These are phyloP conservation scores for Murraya koenigii DNA, from an alignment of 345 rosid genomes.

Conservation along the genomic window DNA sequence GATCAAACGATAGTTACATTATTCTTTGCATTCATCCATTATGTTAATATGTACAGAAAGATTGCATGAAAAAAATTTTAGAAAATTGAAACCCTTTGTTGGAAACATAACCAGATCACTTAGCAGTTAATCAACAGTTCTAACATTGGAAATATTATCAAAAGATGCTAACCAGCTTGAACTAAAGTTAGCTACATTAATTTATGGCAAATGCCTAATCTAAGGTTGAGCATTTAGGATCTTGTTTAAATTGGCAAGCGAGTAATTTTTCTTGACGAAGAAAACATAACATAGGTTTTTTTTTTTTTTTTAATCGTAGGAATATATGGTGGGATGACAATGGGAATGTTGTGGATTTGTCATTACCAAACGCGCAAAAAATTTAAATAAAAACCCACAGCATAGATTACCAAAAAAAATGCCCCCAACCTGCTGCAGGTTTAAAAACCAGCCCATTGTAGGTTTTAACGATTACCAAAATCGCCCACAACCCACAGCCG, in stretches of 20 bases:
- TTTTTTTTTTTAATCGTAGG: neutral
- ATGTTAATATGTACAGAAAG: constrained; percentile 36
- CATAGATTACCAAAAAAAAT: too few relatives aligned
- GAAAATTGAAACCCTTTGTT: neutral
- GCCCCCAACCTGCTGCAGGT: too few relatives aligned
- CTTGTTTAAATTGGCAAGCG: neutral
- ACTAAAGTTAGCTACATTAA: neutral
- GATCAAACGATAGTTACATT: neutral
- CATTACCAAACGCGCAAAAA: too few relatives aligned
- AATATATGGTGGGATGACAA: neutral
- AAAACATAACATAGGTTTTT: neutral
- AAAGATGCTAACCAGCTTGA: neutral
- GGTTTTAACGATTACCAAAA: too few relatives aligned
- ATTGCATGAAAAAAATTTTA: neutral
- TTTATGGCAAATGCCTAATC: neutral
- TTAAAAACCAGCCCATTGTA: too few relatives aligned
- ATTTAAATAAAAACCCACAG: too few relatives aligned
- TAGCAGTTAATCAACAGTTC: neutral
- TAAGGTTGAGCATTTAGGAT: neutral
- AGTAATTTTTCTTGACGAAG: neutral
- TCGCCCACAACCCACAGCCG: too few relatives aligned
- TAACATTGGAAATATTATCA: neutral
- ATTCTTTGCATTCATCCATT: constrained; percentile 68
- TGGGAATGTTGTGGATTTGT: too few relatives aligned
- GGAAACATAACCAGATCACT: neutral